Percentiles rank a stretch among this genome's conserved stretches.
These are phyloP conservation scores for Ophiorrhiza pumila DNA, from an alignment of 257 asterid species.

Conservation along the genomic window DNA sequence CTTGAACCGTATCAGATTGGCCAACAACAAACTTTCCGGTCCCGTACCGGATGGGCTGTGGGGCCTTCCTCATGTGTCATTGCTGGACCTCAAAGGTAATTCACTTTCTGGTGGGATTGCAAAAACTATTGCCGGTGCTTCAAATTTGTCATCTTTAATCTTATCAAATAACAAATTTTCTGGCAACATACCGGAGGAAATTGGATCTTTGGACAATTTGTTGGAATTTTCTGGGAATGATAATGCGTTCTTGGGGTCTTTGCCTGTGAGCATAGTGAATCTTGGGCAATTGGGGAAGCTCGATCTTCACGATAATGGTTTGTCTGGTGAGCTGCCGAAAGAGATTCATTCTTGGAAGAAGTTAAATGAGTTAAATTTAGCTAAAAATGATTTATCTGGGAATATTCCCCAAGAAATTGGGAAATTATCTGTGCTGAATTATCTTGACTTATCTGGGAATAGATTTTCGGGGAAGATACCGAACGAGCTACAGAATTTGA, in stretches of 20 bases:
- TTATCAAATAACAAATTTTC: slow-evolving; percentile 71
- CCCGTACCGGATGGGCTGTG: slow-evolving; percentile 71
- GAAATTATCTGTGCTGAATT: slow-evolving; percentile 65
- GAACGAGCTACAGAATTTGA: slow-evolving; percentile 66
- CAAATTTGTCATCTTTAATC: slow-evolving; percentile 70
- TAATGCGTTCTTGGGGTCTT: slow-evolving; percentile 61
- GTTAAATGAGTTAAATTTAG: slow-evolving; percentile 80
- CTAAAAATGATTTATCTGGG: slow-evolving; percentile 71
- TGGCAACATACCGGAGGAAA: slow-evolving; percentile 78
- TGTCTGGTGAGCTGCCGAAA: slow-evolving; percentile 69
- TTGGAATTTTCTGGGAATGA: slow-evolving; percentile 61
- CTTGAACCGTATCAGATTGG: slow-evolving; percentile 70
- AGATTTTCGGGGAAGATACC: slow-evolving; percentile 71
- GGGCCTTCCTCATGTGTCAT: slow-evolving; percentile 88
- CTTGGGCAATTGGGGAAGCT: slow-evolving; percentile 83
- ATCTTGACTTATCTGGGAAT: slow-evolving; percentile 87
- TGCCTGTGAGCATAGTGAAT: slow-evolving; percentile 70
- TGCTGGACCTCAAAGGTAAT: slow-evolving; percentile 73
- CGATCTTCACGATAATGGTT: slow-evolving; percentile 68
- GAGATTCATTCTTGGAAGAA: slow-evolving; percentile 68
- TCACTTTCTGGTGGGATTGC: slow-evolving; percentile 75
- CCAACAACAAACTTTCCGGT: slow-evolving; percentile 70
- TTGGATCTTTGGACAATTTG: slow-evolving; percentile 63
- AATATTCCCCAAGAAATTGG: slow-evolving; percentile 78
- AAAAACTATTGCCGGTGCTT: slow-evolving; percentile 67